A percentile compares a stretch with the other conserved stretches of the same genome.
Evolutionary conservation across 306 rosid genomes (phyloP).

Genomic region (Delonix regia): DNA sequence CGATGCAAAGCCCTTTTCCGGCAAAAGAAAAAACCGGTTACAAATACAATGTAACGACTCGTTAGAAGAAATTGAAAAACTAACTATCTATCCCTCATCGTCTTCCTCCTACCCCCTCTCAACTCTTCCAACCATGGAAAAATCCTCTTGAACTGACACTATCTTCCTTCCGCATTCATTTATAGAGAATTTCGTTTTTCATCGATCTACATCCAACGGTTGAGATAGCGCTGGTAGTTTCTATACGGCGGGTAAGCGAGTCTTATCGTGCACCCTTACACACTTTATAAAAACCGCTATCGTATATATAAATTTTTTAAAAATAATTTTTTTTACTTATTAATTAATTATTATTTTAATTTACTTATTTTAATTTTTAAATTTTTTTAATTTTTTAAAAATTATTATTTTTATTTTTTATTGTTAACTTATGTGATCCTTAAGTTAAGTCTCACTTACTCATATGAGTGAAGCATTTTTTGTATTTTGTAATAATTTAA

Average conservation of each 20-base stretch:
- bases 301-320: no score
- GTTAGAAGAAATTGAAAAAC: slow-evolving; percentile 33
- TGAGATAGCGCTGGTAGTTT: neutral
- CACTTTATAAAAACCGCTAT: neutral
- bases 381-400: no score
- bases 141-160: neutral
- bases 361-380: no score
- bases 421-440: no score
- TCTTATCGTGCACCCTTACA: slow-evolving; percentile 21
- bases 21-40: slow-evolving; percentile 6
- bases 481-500: no score
- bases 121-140: neutral
- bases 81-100: neutral
- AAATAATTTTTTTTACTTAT: no score
- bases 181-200: slow-evolving; percentile 1
- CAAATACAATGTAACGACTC: neutral
- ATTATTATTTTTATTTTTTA: no score
- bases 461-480: no score
- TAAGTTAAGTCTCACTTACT: no score
- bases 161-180: slow-evolving; percentile 22
- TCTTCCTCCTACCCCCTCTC: slow-evolving; percentile 10
- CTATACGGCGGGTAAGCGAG: neutral
- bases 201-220: slow-evolving; percentile 14
- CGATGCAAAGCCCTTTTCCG: neutral
- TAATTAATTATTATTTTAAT: no score